Evolutionary conservation across 208 protist genomes (phyloP).

Genomic region (Vickermania spadyakhi): DNA sequence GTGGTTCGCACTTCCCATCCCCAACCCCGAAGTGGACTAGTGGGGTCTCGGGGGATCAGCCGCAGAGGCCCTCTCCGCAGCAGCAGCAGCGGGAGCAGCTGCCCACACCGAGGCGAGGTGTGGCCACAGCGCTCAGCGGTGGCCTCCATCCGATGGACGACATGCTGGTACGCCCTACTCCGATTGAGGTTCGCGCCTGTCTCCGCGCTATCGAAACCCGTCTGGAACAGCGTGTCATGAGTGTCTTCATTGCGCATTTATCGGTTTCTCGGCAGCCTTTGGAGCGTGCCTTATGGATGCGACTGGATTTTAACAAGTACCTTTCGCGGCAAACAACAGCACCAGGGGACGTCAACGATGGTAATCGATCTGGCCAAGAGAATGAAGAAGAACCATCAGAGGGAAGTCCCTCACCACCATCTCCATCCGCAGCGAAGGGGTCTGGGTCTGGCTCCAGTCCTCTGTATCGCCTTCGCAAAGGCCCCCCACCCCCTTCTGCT

Average conservation of each 20-base stretch:
- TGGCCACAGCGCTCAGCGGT: background rate
- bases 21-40: background rate
- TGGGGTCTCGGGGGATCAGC: background rate
- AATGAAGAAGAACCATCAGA: too few species aligned
- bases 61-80: background rate
- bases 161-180: constrained; percentile 26
- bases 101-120: background rate
- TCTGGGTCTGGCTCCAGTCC: too few species aligned
- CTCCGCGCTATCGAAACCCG: constrained; percentile 53
- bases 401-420: too few species aligned
- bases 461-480: too few species aligned
- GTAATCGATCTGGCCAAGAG: too few species aligned
- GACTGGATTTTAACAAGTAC: constrained; percentile 75
- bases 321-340: constrained; percentile 38
- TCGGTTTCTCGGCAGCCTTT: constrained; percentile 27
- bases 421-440: too few species aligned
- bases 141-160: background rate
- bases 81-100: too few species aligned
- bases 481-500: too few species aligned
- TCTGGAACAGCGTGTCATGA: constrained; percentile 53
- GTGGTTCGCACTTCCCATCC: background rate
- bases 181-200: constrained; percentile 58
- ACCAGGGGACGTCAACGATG: too few species aligned
- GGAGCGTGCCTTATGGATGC: constrained; percentile 64
- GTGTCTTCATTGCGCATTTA: constrained; percentile 51